Evolutionary conservation across 257 asterid species (phyloP), one percentile per base, ranked within the genome.

Genomic region (Phtheirospermum japonicum): DNA sequence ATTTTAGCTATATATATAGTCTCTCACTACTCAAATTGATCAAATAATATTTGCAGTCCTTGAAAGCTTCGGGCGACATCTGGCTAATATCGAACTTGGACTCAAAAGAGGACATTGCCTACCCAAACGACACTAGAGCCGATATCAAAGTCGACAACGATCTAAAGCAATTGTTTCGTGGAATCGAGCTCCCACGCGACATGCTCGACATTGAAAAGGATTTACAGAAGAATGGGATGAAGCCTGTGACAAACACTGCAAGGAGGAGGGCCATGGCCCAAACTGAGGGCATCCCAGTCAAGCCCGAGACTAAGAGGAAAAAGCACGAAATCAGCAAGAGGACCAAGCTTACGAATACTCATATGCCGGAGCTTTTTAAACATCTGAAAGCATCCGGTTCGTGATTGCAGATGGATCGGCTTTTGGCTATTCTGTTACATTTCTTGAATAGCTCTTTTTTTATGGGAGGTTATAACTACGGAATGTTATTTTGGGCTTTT

Each of bases 291-390:
- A 69, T 87, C 61, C 64, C 65, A 20, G 78, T 76, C 45, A 85
- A 87, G 70, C 73, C 84, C 40, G 83, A 90, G 80, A 49, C 80
- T 32, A 86, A 89, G 86, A 90, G 85, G 86, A 89, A 89, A 86
- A 82, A 87, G 77, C 71, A 71, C 1, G 93, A 84, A 71, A 81
- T 89, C 69, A 79, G 85, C 86, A 88, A 83, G 77, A 84, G 95
- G 83, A 86, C 95, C 59, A 91, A 89, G 79, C 93, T 92, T 51
- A 92, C 98, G 18, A 89, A 89, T 59, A 79, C 85, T 36, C 97
- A 89, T 26, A 95, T 92, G 75, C 54, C 93, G 0, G 94, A 89
- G 40, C 96, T 92, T 34, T 92, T 92, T 73, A 52, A 79, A 73
- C 65, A 72, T 48, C 83, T 79, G 68, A 82, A 75, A 6, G 26